Evolutionary conservation across 805 yeast genomes (phyloP), one percentile per base, ranked within the genome.

Genomic region (Saturnispora quitensis): DNA sequence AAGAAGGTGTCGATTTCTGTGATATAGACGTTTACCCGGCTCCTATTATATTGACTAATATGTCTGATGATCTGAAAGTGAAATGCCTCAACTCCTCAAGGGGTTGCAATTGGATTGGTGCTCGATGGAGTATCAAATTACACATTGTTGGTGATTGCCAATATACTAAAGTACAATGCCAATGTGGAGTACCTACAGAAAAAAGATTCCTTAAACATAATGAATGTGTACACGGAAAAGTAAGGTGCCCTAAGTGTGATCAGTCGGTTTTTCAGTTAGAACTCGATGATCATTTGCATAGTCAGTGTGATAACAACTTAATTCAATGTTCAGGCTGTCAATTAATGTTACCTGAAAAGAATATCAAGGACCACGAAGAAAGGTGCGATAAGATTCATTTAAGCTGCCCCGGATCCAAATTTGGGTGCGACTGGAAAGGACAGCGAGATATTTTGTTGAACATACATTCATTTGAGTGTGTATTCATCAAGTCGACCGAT

Each of bases 31-130:
- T 70, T 15, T 68, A 57, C 46, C 78, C 80, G 4, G 76, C 86
- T 2, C 86, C 88, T 0, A 73, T 80, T 22, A 65, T 83, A 7
- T 67, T 83, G 3, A 63, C 75, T n/a, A 80, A 81, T 56, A 72
- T 84, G 58, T 70, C 81, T 1, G 85, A 82, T 60, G 86, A 82
- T 42, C 68, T 82, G 45, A 66, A 70, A 45, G 86, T 83, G 2
- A 63, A 62, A 47, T 83, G 89, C 60, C 68, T 81, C 47, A 77
- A 78, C 57, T 47, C 56, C 6, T 66, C 60, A 40, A 61, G 82
- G 45, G 88, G 87, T 0, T 83, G 89, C 60, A 60, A 54, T 1
- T 77, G 81, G 79, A 58, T 56, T 5, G 85, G 84, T 3, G 71
- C 77, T 50, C 66, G 87, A 22, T 81, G 87, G 84, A 73, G 75